Base-by-base conservation (phyloP, 306 rosid genomes). In the Canavalia gladiata region DNA sequence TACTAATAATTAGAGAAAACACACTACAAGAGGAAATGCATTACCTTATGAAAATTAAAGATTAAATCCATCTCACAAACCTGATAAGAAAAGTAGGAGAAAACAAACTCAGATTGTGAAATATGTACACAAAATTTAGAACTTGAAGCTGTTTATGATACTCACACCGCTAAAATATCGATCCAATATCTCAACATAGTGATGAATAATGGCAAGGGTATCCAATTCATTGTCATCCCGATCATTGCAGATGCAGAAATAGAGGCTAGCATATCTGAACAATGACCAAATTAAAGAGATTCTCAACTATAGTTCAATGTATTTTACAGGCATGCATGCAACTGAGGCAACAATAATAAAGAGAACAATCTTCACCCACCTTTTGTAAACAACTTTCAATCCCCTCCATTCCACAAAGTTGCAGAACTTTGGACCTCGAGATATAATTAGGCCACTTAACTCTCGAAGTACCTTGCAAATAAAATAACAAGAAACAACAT, bases 361-460 rank as follows among this genome's bases (percentile, higher is more conserved):
- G 59, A 3, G 13, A 60, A 50, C 5, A 59, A 3, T 58, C 42
- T 43, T 12, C 39, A 43, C 50, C 59, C 72, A 93, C 99, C 99
- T 92, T 85, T 90, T 92, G 79, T 96, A 96, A 77, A 96, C 98
- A 75, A 92, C 98, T 96, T 87, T 93, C 75, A 88, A 87, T 81
- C 98, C 99, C 58, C 90, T 90, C 98, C 98, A 90, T 39, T 93
- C 99, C 83, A 96, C 99, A 28, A 96, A 92, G 78, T 96, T 93
- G 83, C 98, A 93, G 2, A 96, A 88, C 71, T 89, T 93, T 2
- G 97, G 98, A n/a, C 89, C 90, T 78, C 99, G 84, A 12, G 90
- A 86, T 50, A 94, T 87, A 81, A 95, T 84, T 76, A 83, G 68
- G 42, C 94, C 86, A 45, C 93, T 91, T 54, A 93, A 85, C 81